Conservation (phyloP, 805 yeast genomes). For the Ogataea trehaloabstinens region DNA sequence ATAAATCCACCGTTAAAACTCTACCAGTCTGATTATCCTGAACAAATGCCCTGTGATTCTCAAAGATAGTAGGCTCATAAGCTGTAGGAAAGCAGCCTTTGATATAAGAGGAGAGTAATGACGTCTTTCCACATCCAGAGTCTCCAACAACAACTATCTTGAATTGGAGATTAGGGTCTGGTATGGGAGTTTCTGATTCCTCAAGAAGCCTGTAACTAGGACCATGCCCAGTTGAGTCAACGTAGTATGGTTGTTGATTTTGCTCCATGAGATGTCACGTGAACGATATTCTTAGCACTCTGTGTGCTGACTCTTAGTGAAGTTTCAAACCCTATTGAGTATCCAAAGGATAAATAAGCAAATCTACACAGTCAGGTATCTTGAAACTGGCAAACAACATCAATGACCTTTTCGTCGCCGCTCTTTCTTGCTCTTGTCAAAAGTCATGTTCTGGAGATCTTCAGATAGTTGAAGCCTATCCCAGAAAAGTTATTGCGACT, state of each 20-base stretch:
- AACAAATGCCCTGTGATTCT: conserved; percentile 86
- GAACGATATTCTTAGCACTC: too few relatives aligned
- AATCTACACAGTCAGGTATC: too few relatives aligned
- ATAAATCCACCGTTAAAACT: conserved; percentile 78
- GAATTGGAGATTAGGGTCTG: conserved; percentile 26
- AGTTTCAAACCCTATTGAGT: too few relatives aligned
- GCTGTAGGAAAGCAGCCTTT: conserved; percentile 96
- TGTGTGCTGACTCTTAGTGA: too few relatives aligned
- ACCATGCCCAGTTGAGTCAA: conserved; percentile 21
- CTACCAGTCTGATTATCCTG: conserved; percentile 91
- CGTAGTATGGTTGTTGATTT: conserved; percentile 12
- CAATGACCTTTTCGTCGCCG: neutral
- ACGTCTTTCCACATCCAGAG: conserved; percentile 98
- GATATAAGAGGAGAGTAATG: conserved; percentile 90
- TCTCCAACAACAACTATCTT: conserved; percentile 90
- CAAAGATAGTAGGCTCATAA: conserved; percentile 96
- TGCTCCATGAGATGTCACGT: conserved; percentile 3
- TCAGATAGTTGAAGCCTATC: neutral
- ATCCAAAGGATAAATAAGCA: too few relatives aligned
- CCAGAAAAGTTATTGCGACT: conserved; percentile 2
- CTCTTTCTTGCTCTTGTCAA: neutral
- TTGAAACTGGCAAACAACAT: too few relatives aligned
- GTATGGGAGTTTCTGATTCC: conserved; percentile 31
- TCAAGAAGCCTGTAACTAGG: conserved; percentile 22
- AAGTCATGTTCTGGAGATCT: neutral